phyloP scores from a whole-genome alignment of 2,329 filamentous ascomycete species.

The Talaromyces verruculosus region DNA sequence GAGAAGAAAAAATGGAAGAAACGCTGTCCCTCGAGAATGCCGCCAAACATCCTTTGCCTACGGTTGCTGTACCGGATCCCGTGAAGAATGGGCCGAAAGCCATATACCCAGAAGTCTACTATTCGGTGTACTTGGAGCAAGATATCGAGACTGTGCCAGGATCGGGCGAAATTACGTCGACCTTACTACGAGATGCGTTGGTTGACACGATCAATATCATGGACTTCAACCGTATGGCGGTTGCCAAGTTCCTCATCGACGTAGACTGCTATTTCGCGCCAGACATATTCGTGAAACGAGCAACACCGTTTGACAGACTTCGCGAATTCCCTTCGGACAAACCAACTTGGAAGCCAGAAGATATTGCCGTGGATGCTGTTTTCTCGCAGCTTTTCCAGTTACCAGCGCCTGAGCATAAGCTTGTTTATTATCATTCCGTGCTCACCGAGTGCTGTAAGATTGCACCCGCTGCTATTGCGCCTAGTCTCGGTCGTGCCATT shows the following conservation, averaged over 20 bases:
- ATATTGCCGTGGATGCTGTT: conserved; percentile 94
- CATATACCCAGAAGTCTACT: conserved; percentile 88
- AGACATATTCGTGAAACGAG: conserved; percentile 87
- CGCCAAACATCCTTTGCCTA: conserved; percentile 73
- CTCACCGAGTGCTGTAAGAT: conserved; percentile 95
- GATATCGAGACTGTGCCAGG: conserved; percentile 86
- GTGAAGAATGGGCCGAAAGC: conserved; percentile 72
- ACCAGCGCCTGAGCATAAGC: conserved; percentile 82
- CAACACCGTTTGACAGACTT: conserved; percentile 87
- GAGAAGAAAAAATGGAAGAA: conserved; percentile 36
- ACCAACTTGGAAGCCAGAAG: conserved; percentile 94
- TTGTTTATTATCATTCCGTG: conserved; percentile 94
- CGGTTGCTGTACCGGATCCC: conserved; percentile 71
- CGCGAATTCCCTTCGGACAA: conserved; percentile 62
- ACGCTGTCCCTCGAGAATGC: conserved; percentile 60
- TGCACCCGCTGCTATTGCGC: conserved; percentile 92
- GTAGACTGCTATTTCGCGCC: conserved; percentile 92
- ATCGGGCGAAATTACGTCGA: conserved; percentile 72
- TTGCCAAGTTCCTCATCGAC: conserved; percentile 87
- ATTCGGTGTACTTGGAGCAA: conserved; percentile 86
- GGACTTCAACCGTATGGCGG: conserved; percentile 84
- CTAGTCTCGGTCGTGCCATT: conserved; percentile 88
- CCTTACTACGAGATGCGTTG: conserved; percentile 79
- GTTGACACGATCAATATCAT: conserved; percentile 92
- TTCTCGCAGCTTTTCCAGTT: conserved; percentile 93